These are phyloP conservation scores for Yueomyces sp. DNA, from an alignment of 1,139 yeast genomes.

Conservation along the genomic window DNA sequence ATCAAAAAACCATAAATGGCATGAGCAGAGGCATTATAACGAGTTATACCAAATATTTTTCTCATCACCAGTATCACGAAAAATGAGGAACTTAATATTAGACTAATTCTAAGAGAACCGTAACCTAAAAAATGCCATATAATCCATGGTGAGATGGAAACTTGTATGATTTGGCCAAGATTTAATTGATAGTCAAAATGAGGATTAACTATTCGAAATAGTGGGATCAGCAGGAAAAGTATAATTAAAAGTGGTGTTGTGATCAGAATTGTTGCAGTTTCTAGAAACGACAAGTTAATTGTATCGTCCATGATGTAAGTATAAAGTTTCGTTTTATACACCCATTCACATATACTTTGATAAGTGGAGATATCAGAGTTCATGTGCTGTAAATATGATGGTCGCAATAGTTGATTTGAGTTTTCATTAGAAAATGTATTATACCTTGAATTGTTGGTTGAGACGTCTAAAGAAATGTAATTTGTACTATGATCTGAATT, in stretches of 20 bases:
- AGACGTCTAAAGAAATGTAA: too few relatives aligned
- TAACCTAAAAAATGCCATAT: not conserved
- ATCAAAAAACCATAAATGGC: conserved; percentile 51
- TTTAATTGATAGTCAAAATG: not conserved
- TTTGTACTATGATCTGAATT: too few relatives aligned
- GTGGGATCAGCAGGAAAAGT: conserved; percentile 9
- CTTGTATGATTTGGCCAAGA: not conserved
- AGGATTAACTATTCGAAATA: not conserved
- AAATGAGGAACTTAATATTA: not conserved
- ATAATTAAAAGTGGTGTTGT: conserved; percentile 10
- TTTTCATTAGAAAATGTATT: too few relatives aligned
- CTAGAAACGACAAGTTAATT: conserved; percentile 6
- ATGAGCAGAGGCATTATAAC: conserved; percentile 23
- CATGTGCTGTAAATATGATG: too few relatives aligned
- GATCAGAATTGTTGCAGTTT: conserved; percentile 8
- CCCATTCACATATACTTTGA: not conserved
- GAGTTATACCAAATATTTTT: conserved; percentile 1
- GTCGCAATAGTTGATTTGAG: too few relatives aligned
- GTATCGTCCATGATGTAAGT: conserved; percentile 1
- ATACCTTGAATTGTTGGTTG: too few relatives aligned
- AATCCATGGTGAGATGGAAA: conserved; percentile 1
- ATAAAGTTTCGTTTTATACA: not conserved
- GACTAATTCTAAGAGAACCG: not conserved
- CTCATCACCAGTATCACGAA: not conserved
- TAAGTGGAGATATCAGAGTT: too few relatives aligned